Evolutionary conservation across 2,329 filamentous ascomycete species (phyloP).

Genomic region (Corinectria fuckeliana): DNA sequence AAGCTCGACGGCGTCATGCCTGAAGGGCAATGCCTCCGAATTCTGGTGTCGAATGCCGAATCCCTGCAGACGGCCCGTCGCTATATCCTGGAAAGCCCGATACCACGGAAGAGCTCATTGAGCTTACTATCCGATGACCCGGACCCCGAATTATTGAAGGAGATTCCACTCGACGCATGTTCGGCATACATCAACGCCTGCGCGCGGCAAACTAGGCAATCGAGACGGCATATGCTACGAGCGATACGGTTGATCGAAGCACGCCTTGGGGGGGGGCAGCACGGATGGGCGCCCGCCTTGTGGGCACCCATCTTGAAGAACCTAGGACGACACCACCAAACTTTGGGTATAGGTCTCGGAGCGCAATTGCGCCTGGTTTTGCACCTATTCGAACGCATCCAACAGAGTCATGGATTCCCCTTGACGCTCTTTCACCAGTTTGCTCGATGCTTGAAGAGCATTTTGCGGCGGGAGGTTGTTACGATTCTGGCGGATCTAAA

Average conservation of each 20-base stretch:
- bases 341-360: constrained; percentile 36
- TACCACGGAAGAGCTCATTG: constrained; percentile 14
- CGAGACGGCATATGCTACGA: constrained; percentile 39
- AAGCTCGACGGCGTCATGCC: constrained; percentile 55
- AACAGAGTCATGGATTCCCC: constrained; percentile 32
- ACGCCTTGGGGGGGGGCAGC: constrained; percentile 32
- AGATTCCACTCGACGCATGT: constrained; percentile 47
- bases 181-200: constrained; percentile 55
- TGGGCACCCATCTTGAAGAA: constrained; percentile 46
- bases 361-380: constrained; percentile 42
- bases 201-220: constrained; percentile 28
- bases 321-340: constrained; percentile 39
- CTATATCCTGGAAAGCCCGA: constrained; percentile 56
- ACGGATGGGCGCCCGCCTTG: constrained; percentile 40
- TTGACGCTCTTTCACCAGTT: constrained; percentile 34
- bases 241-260: constrained; percentile 40
- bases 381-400: constrained; percentile 39
- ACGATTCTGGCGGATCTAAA: constrained; percentile 27
- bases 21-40: constrained; percentile 56
- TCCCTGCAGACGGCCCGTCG: constrained; percentile 54
- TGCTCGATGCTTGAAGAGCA: constrained; percentile 34
- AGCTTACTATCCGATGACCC: constrained; percentile 34
- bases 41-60: constrained; percentile 61
- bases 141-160: constrained; percentile 30
- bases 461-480: constrained; percentile 36